Conservation (phyloP, 2,329 filamentous ascomycete species). For the Aspergillus quadricinctus region DNA sequence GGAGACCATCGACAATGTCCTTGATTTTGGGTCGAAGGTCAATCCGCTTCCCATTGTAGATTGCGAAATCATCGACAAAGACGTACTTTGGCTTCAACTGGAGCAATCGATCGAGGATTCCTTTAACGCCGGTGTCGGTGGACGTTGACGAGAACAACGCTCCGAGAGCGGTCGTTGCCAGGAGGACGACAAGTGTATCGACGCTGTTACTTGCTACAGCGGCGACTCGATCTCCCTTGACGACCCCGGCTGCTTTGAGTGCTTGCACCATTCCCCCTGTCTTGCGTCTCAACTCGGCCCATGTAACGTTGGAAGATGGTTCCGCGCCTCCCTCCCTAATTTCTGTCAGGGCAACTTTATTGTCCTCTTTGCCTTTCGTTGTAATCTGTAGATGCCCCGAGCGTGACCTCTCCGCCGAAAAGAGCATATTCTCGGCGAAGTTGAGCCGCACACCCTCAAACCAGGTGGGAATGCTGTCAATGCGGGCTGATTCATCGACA, state of each 20-base stretch:
- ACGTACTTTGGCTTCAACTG: constrained; percentile 74
- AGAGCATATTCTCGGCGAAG: constrained; percentile 77
- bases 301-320: constrained; percentile 53
- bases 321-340: constrained; percentile 41
- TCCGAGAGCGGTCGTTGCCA: constrained; percentile 66
- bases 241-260: constrained; percentile 61
- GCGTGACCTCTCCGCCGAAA: constrained; percentile 42
- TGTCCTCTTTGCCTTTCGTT: constrained; percentile 64
- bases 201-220: constrained; percentile 71
- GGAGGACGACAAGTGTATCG: constrained; percentile 67
- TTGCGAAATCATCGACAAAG: constrained; percentile 76
- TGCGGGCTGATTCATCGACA: constrained; percentile 65
- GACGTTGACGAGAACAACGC: constrained; percentile 71
- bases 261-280: constrained; percentile 61
- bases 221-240: constrained; percentile 69
- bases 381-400: constrained; percentile 42
- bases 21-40: constrained; percentile 70
- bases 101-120: constrained; percentile 67
- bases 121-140: constrained; percentile 79
- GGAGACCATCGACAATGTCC: constrained; percentile 61
- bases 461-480: constrained; percentile 71
- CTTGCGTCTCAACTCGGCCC: constrained; percentile 59
- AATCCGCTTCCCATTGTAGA: constrained; percentile 73
- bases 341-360: constrained; percentile 66
- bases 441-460: constrained; percentile 71